Base-by-base conservation (phyloP, 2,329 filamentous ascomycete species). In the Fusarium cicatricum region DNA sequence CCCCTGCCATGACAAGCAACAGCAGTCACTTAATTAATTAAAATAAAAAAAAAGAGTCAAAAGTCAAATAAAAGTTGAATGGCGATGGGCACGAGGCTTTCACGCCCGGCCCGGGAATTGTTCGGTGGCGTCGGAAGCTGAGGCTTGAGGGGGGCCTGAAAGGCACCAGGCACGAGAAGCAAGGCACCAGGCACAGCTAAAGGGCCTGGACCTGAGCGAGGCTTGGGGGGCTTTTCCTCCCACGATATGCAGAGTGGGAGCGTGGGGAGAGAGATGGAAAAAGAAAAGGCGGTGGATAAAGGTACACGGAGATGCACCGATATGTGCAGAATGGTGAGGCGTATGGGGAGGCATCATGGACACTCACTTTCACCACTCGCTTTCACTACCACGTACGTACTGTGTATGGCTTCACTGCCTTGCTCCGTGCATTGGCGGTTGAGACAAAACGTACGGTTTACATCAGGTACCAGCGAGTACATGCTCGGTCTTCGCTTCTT, bases 171-270 rank as follows among this genome's bases (percentile, higher is more conserved):
- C 34, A 42, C 41, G 23, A 37, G 47, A 26, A 29, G 32, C 29
- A 52, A 62, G 60, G 59, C 29, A 60, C 60, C 60, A 60, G 59
- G 60, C 55, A 64, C 60, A 31, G 33, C n/a, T 16, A 14, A 16
- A 19, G 37, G 51, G 55, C 37, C 60, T 36, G 46, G 60, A 52
- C 43, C 44, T 34, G 17, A 34, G 34, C 14, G 46, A 42, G 46
- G 37, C 36, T 42, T 41, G 28, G 19, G 51, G 46, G 23, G 21
- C 21, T 10, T 38, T 60, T 4, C n/a, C 11, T 12, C 14, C 29
- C 12, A n/a, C 12, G 14, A 32, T 31, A 31, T n/a, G 50, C 44
- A 40, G 23, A 26, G 21, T 15, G 14, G 9, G 11, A 16, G 29
- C 15, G 29, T 11, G 11, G 29, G 5, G 29, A 31, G 16, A 16